phyloP scores from a whole-genome alignment of 1,139 yeast genomes.

The Kurtzmaniella natalensis region DNA sequence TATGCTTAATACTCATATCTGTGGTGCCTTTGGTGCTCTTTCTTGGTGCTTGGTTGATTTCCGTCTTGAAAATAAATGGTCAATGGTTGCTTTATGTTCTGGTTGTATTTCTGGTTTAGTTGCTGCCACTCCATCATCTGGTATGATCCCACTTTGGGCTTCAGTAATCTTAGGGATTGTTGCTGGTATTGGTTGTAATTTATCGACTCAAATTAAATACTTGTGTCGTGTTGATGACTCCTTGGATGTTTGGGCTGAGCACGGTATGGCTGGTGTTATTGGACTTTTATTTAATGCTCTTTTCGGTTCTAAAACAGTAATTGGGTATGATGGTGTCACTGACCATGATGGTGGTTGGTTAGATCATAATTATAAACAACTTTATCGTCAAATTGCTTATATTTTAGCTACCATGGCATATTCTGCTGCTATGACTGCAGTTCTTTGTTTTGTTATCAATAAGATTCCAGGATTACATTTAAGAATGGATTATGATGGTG shows the following conservation, averaged over 20 bases:
- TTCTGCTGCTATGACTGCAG: constrained; percentile 70
- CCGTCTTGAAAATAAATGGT: constrained; percentile 85
- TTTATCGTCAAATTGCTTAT: constrained; percentile 86
- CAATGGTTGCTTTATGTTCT: constrained; percentile 92
- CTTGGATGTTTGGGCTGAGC: constrained; percentile 94
- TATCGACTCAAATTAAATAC: constrained; percentile 83
- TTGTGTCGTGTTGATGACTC: constrained; percentile 84
- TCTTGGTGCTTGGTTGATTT: constrained; percentile 91
- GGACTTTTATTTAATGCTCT: constrained; percentile 86
- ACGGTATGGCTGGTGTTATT: constrained; percentile 92
- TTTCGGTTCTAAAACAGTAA: constrained; percentile 81
- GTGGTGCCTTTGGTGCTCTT: constrained; percentile 88
- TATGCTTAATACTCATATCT: constrained; percentile 84
- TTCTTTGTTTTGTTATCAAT: constrained; percentile 70
- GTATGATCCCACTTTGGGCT: constrained; percentile 88
- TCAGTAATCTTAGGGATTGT: constrained; percentile 79
- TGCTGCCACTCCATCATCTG: constrained; percentile 95
- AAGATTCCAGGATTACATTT: constrained; percentile 79
- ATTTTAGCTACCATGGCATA: constrained; percentile 72
- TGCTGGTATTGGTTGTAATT: constrained; percentile 83
- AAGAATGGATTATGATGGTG: constrained; percentile 80
- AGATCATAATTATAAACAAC: constrained; percentile 83
- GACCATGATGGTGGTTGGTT: constrained; percentile 91
- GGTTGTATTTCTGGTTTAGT: constrained; percentile 94
- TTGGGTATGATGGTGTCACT: constrained; percentile 83